These are phyloP conservation scores for Teunomyces kruisii DNA, from an alignment of 805 yeast species.

Conservation along the genomic window DNA sequence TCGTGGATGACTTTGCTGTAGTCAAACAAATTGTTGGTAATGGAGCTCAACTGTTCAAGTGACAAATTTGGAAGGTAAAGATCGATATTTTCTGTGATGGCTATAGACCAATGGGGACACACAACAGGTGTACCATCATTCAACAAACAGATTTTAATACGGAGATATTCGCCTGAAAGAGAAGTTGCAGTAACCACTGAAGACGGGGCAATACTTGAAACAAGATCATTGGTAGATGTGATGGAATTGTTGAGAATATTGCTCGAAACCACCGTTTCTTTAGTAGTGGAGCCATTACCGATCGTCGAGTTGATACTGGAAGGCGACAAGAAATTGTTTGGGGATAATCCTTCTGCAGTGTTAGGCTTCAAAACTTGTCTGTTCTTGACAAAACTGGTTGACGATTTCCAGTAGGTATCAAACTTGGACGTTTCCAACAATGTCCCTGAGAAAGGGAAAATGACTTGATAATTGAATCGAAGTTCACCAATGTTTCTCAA, in stretches of 20 bases:
- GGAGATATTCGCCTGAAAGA: slow-evolving; percentile 73
- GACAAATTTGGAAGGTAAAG: slow-evolving; percentile 63
- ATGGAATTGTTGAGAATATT: slow-evolving; percentile 7
- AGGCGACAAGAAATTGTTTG: slow-evolving; percentile 41
- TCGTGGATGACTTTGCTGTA: slow-evolving; percentile 40
- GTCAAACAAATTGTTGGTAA: slow-evolving; percentile 40
- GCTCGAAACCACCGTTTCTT: slow-evolving; percentile 8
- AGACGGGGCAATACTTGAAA: slow-evolving; percentile 28
- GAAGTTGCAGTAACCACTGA: slow-evolving; percentile 92
- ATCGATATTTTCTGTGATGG: slow-evolving; percentile 49
- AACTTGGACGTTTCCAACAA: slow-evolving; percentile 87
- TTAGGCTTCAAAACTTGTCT: slow-evolving; percentile 27
- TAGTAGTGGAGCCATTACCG: slow-evolving; percentile 10
- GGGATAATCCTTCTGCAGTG: slow-evolving; percentile 42
- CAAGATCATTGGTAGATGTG: slow-evolving; percentile 18
- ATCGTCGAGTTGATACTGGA: slow-evolving; percentile 21
- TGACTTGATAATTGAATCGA: slow-evolving; percentile 73
- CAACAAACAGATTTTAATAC: slow-evolving; percentile 66
- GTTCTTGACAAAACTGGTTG: slow-evolving; percentile 57
- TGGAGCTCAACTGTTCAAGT: slow-evolving; percentile 42
- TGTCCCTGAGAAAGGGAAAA: slow-evolving; percentile 82
- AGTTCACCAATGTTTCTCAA: slow-evolving; percentile 80
- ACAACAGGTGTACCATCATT: slow-evolving; percentile 86
- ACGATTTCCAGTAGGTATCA: slow-evolving; percentile 93
- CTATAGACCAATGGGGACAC: slow-evolving; percentile 64